Evolutionary conservation across 139 green algal species (phyloP), one percentile per base, ranked within the genome.

Genomic region (Chlamydomonas applanata): DNA sequence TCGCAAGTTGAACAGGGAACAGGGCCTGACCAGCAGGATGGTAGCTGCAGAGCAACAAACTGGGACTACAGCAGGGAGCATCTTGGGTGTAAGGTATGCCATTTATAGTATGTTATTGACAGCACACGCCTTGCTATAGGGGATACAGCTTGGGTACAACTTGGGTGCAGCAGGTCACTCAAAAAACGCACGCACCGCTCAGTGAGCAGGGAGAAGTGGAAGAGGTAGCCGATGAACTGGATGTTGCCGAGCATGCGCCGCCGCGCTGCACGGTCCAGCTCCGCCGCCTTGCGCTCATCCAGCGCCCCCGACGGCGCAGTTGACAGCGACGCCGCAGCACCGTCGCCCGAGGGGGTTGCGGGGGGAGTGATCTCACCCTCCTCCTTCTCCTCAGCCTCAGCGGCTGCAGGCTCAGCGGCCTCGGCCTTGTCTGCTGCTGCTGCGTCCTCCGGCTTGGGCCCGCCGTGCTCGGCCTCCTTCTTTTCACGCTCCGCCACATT

Each of bases 211-310:
- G 86, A 40, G 40, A 52, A 81, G 67, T 86, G 80, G 40, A 76
- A 86, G 19, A 86, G 73, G 66, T 83, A 74, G 11, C 82, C 95
- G n/a, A 99, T 97, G 80, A 99, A 97, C 64, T 94, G 89, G 79
- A 99, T 98, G 88, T 98, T 99, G 61, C 96, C 96, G 34, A 98
- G 82, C 79, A 92, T 94, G 35, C 95, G 89, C 72, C 84, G 79
- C 30, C 93, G 80, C 2, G 85, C 93, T 40, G 44, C 57, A 1
- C 35, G 52, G 29, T 80, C 66, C 45, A 25, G 20, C 17, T 71
- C 64, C 20, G 64, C 64, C 19, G 64, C 64, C 40, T 20, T 53
- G 20, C 36, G 35, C 40, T 52, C 64, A 5, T 29, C 62, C 71
- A 29, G 46, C 32, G 11, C 27, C 16, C 52, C 9, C 34, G 25